Base-by-base conservation (phyloP, 305 asterid genomes). In the Ruellia speciosa region DNA sequence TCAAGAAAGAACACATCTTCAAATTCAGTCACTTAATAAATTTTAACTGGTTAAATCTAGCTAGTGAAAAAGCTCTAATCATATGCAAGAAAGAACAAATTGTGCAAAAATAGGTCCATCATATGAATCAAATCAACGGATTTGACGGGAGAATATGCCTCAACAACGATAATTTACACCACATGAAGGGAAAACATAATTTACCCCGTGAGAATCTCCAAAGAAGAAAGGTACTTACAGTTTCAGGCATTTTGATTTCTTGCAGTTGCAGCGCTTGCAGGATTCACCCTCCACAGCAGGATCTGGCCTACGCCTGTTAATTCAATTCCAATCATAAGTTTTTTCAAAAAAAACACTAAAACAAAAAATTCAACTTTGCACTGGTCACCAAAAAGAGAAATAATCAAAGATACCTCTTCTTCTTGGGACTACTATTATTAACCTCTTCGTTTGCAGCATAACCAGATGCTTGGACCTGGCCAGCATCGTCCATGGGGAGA, bases 201-300 rank as follows among this genome's bases (percentile, higher is more conserved):
- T n/a, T n/a, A n/a, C n/a, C n/a, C n/a, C n/a, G n/a, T n/a, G n/a
- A n/a, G n/a, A 24, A 24, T 24, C 31, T 4, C 31, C 31, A 0
- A 24, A 14, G 14, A 14, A 19, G 17, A n/a, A 0, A 31, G 9
- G 51, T 33, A 65, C 96, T 86, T 78, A 92, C 99, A 93, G 96
- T 68, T 93, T 93, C 66, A 93, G 81, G 84, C 99, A 93, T 73
- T 89, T 93, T 33, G 97, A 86, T 70, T 86, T 87, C 82, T 89
- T 93, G 82, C 99, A 93, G 77, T 86, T 93, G 59, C 99, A 93
- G 54, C 99, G 81, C 76, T 93, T 93, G 59, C 99, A 93, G 4
- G 87, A 37, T 45, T 73, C 97, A 4, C 79, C 80, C 39, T 93
- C 99, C 35, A 74, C 85, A 19, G 53, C 60, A 63, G 66, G 71